Evolutionary conservation across 2,329 filamentous ascomycete species (phyloP).

Genomic region (Podosphaera fusca): DNA sequence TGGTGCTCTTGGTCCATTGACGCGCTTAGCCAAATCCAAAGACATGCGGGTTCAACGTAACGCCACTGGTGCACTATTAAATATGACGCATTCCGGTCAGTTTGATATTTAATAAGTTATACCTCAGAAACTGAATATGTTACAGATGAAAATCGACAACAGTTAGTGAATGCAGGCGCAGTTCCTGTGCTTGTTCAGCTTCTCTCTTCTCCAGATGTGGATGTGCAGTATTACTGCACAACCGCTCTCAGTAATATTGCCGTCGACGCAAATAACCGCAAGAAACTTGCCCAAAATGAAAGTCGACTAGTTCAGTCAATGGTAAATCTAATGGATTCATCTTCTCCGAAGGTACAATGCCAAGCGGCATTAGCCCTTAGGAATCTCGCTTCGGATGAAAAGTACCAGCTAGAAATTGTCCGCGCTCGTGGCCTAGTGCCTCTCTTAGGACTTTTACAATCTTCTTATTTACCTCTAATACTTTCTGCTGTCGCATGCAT

Average conservation of each 20-base stretch:
- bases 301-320: constrained; percentile 79
- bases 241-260: constrained; percentile 97
- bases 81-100: constrained; percentile 97
- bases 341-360: constrained; percentile 91
- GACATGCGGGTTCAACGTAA: constrained; percentile 98
- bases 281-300: constrained; percentile 76
- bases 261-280: constrained; percentile 75
- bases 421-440: constrained; percentile 66
- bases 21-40: constrained; percentile 80
- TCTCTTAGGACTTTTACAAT: constrained; percentile 73
- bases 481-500: constrained; percentile 95
- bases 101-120: background rate
- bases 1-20: constrained; percentile 75
- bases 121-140: background rate
- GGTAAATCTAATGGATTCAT: constrained; percentile 91
- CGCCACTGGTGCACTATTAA: constrained; percentile 82
- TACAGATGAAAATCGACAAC: constrained; percentile 84
- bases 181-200: constrained; percentile 93
- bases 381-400: constrained; percentile 92
- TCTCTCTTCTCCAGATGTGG: constrained; percentile 76
- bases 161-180: constrained; percentile 91
- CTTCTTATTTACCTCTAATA: constrained; percentile 85
- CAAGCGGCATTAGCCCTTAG: constrained; percentile 84
- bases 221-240: constrained; percentile 98
- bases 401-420: constrained; percentile 96